A percentile compares a stretch with the other conserved stretches of the same genome.
phyloP scores from a whole-genome alignment of 169 alveolate genomes.

The Toxoplasma gondii region DNA sequence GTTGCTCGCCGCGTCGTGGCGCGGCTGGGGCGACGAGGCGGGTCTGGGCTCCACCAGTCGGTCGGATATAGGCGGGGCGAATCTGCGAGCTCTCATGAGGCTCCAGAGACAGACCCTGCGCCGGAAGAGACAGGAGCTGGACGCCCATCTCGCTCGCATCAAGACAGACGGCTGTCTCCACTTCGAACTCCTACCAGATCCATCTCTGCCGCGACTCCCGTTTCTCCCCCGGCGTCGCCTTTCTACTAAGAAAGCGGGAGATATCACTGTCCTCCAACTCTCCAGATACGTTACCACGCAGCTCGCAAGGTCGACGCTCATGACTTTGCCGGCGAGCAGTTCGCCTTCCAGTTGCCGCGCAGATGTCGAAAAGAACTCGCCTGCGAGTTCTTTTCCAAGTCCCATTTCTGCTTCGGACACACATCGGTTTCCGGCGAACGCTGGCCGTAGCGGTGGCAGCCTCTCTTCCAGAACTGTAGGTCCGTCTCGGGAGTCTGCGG shows the following conservation, averaged over 20 bases:
- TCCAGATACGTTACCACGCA: constrained; percentile 31
- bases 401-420: no score
- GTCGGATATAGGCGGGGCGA: background rate
- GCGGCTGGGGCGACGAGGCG: background rate
- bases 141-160: background rate
- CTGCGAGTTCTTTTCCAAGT: no score
- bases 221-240: constrained; percentile 16
- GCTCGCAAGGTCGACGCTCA: background rate
- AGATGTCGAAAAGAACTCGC: no score
- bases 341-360: no score
- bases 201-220: constrained; percentile 49
- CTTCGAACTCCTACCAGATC: constrained; percentile 61
- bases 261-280: constrained; percentile 48
- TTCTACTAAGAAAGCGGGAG: background rate
- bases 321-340: background rate
- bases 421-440: no score
- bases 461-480: no score
- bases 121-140: constrained; percentile 47
- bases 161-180: constrained; percentile 44
- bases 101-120: constrained; percentile 34
- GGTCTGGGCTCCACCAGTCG: background rate
- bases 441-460: no score
- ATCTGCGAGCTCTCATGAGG: constrained; percentile 14
- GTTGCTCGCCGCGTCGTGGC: background rate
- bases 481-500: background rate